Evolutionary conservation across 1,284 basidiomycete species (phyloP).

Genomic region (Cutaneotrichosporon sp.): DNA sequence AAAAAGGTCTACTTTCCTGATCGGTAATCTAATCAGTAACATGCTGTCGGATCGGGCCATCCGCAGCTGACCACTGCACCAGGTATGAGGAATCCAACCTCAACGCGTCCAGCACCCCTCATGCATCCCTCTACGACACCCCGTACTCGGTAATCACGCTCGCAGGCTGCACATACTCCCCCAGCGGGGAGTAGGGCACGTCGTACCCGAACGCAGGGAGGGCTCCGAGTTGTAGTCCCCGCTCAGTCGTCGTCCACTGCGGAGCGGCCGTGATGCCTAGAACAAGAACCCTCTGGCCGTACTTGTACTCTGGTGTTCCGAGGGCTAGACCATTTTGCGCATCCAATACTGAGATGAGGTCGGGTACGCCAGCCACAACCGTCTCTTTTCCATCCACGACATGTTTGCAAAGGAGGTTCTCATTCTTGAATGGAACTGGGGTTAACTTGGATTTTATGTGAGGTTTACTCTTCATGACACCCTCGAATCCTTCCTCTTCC

Average conservation of each 20-base stretch:
- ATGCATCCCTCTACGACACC: not conserved
- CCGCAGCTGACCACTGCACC: no score
- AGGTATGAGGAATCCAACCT: no score
- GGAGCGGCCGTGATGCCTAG: conserved; percentile 61
- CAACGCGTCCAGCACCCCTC: not conserved
- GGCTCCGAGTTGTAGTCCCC: conserved; percentile 56
- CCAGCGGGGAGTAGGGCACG: conserved; percentile 43
- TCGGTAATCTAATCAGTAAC: no score
- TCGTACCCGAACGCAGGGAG: conserved; percentile 37
- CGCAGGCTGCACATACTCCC: conserved; percentile 43
- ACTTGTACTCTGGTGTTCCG: conserved; percentile 59
- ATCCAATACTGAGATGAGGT: conserved; percentile 62
- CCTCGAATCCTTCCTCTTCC: no score
- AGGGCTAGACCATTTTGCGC: conserved; percentile 60
- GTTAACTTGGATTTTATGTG: not conserved
- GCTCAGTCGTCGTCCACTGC: conserved; percentile 59
- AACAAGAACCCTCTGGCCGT: conserved; percentile 61
- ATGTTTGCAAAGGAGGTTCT: conserved; percentile 59
- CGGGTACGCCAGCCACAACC: conserved; percentile 59
- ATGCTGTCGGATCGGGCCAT: no score
- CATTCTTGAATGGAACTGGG: conserved; percentile 61
- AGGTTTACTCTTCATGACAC: not conserved
- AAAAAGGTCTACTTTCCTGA: no score
- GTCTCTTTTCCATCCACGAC: conserved; percentile 36
- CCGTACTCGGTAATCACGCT: conserved; percentile 49